phyloP scores from a whole-genome alignment of 495 filamentous ascomycete genomes.

The Lepidopterella palustris region DNA sequence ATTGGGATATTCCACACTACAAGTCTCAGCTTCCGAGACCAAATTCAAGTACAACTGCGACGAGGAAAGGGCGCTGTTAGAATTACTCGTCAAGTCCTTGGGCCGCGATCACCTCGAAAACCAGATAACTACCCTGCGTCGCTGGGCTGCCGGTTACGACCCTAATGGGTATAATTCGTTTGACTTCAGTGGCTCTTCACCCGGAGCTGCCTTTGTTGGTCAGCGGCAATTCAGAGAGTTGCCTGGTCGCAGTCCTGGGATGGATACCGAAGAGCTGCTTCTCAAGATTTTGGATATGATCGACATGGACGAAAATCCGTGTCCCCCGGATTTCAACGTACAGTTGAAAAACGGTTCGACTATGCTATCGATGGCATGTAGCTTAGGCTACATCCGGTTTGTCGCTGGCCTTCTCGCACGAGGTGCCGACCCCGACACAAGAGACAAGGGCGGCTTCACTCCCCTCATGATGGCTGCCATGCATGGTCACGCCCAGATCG shows the following conservation, averaged over 20 bases:
- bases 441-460: slow-evolving; percentile 76
- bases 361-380: slow-evolving; percentile 75
- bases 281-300: slow-evolving; percentile 69
- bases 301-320: slow-evolving; percentile 66
- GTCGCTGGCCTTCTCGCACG: slow-evolving; percentile 73
- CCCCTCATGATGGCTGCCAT: slow-evolving; percentile 81
- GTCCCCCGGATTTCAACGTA: slow-evolving; percentile 58
- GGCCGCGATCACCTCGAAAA: too few relatives aligned
- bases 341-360: slow-evolving; percentile 62
- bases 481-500: slow-evolving; percentile 66
- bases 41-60: slow-evolving; percentile 78
- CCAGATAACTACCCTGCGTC: neutral
- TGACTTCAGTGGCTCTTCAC: neutral
- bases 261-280: slow-evolving; percentile 58
- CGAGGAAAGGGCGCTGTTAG: slow-evolving; percentile 48
- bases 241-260: neutral
- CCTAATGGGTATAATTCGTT: neutral
- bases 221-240: slow-evolving; percentile 31
- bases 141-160: neutral
- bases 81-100: slow-evolving; percentile 18
- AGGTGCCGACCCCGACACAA: slow-evolving; percentile 67
- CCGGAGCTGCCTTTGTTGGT: slow-evolving; percentile 2
- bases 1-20: slow-evolving; percentile 43
- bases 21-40: slow-evolving; percentile 36
- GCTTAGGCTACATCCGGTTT: slow-evolving; percentile 67